These are phyloP conservation scores for Ceriops zippeliana DNA, from an alignment of 345 rosid species.

Conservation along the genomic window DNA sequence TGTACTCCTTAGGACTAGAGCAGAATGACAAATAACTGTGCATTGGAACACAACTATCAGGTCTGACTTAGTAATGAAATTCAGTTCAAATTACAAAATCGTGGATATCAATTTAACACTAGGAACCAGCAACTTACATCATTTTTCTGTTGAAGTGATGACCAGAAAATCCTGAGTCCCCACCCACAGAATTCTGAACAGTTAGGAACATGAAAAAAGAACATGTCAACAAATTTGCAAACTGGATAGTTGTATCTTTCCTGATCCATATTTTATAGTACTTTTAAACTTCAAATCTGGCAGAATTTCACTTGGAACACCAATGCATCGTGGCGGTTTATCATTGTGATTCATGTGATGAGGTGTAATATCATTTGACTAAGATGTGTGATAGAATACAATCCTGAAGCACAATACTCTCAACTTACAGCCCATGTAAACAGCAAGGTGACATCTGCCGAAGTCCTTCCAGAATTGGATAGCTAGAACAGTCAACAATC, in stretches of 20 bases:
- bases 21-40: not conserved
- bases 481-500: slow-evolving; percentile 43
- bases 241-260: too few species aligned
- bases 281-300: too few species aligned
- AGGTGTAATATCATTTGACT: too few species aligned
- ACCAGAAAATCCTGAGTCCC: slow-evolving; percentile 80
- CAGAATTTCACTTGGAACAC: too few species aligned
- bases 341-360: too few species aligned
- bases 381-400: not conserved
- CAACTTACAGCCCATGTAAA: slow-evolving; percentile 91
- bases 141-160: slow-evolving; percentile 66
- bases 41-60: not conserved
- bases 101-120: not conserved
- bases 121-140: slow-evolving; percentile 37
- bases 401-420: not conserved
- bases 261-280: too few species aligned
- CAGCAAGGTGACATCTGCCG: slow-evolving; percentile 73
- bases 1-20: not conserved
- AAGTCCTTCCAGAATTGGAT: slow-evolving; percentile 59
- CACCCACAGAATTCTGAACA: slow-evolving; percentile 88
- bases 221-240: too few species aligned
- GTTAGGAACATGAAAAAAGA: too few species aligned
- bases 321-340: too few species aligned
- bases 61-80: not conserved
- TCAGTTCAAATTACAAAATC: not conserved